Base-by-base conservation (phyloP, 2,329 filamentous ascomycete genomes). In the Sclerotinia glacialis region DNA sequence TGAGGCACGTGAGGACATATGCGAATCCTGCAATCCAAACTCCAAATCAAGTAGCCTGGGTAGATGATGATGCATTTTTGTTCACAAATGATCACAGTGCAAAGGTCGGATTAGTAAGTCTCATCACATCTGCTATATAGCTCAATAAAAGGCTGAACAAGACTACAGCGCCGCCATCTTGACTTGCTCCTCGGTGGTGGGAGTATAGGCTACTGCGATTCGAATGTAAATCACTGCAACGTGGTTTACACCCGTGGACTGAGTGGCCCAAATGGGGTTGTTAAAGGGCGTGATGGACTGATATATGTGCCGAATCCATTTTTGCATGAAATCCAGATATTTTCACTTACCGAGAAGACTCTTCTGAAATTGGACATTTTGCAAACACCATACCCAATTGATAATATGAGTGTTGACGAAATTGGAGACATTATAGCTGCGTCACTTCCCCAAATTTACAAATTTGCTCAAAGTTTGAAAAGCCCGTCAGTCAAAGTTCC, bases 321-420 rank as follows among this genome's bases (percentile, higher is more conserved):
- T 9, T 46, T 42, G 21, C 40, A 61, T 16, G 67, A 67, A 34
- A 50, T 69, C 16, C 55, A 59, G 1, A 40, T 68, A 16, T 63
- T 63, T 23, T 63, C 69, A 2, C 55, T 75, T 26, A 64, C 67
- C 8, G 26, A 52, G 3, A 14, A 56, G 5, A 62, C 69, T 46
- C 67, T 76, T 3, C 63, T 68, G 18, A 61, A 71, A 49, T 34
- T 72, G 67, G 73, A 71, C 52, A 70, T 69, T 1, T 74, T 79
- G 54, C 56, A 73, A 47, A 64, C 73, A 9, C 70, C 72, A 18
- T 70, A 75, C 31, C 75, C 76, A 0, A 66, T 78, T 5, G 78
- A 79, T 65, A 79, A 79, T 49, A 64, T 79, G 11, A 75, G 74
- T 1, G 67, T 78, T n/a, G 78, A 79, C 65, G 68, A 67, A 4